phyloP scores from a whole-genome alignment of 306 rosid genomes.

The Lathyrus tuberosus region DNA sequence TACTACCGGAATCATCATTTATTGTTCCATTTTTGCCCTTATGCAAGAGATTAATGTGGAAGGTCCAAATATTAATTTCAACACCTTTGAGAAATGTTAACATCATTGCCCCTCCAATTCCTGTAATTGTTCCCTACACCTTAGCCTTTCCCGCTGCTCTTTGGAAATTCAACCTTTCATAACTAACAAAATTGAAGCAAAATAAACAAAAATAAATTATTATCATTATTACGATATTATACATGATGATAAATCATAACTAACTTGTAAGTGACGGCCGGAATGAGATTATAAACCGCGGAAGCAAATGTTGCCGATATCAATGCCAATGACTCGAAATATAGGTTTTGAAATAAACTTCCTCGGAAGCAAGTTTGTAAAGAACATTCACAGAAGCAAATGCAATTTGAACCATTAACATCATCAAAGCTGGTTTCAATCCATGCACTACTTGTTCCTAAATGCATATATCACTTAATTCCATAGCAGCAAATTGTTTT shows the following conservation, averaged over 20 bases:
- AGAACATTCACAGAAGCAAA: constrained; percentile 41
- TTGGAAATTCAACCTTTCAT: constrained; percentile 38
- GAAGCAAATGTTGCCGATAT: constrained; percentile 51
- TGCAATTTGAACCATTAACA: constrained; percentile 46
- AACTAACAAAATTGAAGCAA: too few relatives aligned
- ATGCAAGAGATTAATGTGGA: constrained; percentile 46
- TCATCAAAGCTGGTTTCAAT: constrained; percentile 47
- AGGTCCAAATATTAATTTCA: constrained; percentile 43
- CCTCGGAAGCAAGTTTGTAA: constrained; percentile 50
- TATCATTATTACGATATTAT: too few relatives aligned
- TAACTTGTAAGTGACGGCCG: too few relatives aligned
- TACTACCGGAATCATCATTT: constrained; percentile 33
- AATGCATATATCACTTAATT: too few relatives aligned
- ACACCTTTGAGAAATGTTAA: constrained; percentile 47
- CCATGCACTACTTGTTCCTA: constrained; percentile 36
- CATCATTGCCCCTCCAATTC: constrained; percentile 49
- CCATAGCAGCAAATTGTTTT: too few relatives aligned
- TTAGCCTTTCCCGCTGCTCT: constrained; percentile 42
- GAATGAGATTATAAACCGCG: too few relatives aligned
- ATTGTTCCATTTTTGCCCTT: neutral
- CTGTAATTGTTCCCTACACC: constrained; percentile 47
- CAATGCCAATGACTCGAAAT: constrained; percentile 38
- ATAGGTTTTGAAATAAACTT: constrained; percentile 50
- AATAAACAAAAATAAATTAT: too few relatives aligned
- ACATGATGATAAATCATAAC: too few relatives aligned